Evolutionary conservation across 2,329 filamentous ascomycete species (phyloP), one percentile per base, ranked within the genome.

Genomic region (Apiospora kogelbergensis): DNA sequence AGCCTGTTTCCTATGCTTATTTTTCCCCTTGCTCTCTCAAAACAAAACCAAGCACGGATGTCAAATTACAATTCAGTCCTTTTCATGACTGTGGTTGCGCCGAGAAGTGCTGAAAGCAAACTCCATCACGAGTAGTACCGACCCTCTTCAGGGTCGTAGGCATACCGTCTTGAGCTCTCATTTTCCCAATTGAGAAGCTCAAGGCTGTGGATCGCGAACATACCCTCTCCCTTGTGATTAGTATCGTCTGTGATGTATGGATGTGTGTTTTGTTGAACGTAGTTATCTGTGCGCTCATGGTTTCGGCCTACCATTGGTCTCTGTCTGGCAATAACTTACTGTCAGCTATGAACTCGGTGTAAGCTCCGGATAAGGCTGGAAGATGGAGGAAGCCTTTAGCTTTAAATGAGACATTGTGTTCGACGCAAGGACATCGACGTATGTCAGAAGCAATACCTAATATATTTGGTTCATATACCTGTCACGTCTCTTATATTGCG

Each of bases 31-130:
- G 10, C 24, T 33, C 9, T n/a, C 13, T 11, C 37, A 40, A 71
- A 37, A 60, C 53, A 20, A 37, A 60, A 60, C 67, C 74, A 83
- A 95, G 95, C 95, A 97, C 93, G 92, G 93, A 97, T 97, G 94
- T 98, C 94, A 97, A 97, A 97, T 97, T 98, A 90, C 95, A 96
- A 95, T 92, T 86, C 89, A 89, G 91, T 90, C 90, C 80, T 81
- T 74, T 73, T 76, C 83, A 90, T 97, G 93, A 91, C 93, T 94
- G 90, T 86, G 88, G 90, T 95, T 96, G 95, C 94, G 95, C 94
- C 94, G 93, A 97, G 94, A 97, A 94, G 94, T 97, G 94, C 94
- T 96, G 89, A 97, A 86, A 96, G 87, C 78, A 81, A 90, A 80
- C 72, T 70, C 73, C 74, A 77, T 77, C 71, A 71, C 77, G 77